Conservation (phyloP, 331 rosid genomes). For the Quercus tomentella region DNA sequence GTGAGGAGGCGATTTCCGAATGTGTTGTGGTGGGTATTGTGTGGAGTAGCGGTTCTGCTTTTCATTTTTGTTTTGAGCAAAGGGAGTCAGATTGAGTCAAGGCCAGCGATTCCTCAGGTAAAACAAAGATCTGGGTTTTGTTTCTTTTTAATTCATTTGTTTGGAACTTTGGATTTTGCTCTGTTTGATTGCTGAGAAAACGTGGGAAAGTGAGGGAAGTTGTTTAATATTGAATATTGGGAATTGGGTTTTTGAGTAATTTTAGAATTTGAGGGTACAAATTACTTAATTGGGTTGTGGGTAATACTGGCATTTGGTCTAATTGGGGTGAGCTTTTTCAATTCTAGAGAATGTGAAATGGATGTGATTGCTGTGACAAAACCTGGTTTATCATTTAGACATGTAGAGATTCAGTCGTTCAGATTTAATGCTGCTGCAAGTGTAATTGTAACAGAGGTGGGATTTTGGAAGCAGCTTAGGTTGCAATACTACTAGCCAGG, state of each 20-base stretch:
- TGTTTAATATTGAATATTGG: not conserved
- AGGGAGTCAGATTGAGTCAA: slow-evolving; percentile 69
- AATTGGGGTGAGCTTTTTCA: not conserved
- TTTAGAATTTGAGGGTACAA: not conserved
- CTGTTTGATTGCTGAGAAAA: slow-evolving; percentile 11
- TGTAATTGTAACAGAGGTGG: not conserved
- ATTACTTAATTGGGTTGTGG: not conserved
- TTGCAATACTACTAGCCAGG: not conserved
- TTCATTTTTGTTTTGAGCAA: slow-evolving; percentile 60
- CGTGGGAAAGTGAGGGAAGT: not conserved
- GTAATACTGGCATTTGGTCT: not conserved
- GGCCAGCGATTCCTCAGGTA: slow-evolving; percentile 63
- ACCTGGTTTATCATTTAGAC: not conserved
- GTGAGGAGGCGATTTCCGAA: slow-evolving; percentile 68
- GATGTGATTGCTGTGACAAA: not conserved
- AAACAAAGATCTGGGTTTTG: not conserved
- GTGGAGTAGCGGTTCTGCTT: slow-evolving; percentile 56
- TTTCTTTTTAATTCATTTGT: not conserved
- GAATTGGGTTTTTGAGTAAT: not conserved
- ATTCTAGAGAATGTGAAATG: not conserved
- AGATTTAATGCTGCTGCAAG: not conserved
- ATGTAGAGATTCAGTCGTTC: not conserved
- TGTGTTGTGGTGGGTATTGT: slow-evolving; percentile 64
- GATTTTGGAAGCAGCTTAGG: not conserved
- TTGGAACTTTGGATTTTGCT: not conserved